Conservation (phyloP, 2,329 filamentous ascomycete species). For the Cladosporium cucumerinum region DNA sequence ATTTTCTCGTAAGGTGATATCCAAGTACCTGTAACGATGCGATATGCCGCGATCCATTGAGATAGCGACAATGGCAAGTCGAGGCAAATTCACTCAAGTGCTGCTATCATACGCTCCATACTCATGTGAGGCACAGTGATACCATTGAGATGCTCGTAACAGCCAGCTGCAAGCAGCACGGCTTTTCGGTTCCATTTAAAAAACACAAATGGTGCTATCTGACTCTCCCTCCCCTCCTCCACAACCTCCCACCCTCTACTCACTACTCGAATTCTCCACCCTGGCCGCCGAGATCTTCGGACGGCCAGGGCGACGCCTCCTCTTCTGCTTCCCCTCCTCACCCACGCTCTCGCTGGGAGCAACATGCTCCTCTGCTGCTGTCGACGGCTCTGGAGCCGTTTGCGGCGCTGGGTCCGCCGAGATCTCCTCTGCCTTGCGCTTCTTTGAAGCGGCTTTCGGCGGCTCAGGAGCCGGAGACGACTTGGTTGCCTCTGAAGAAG, state of each 20-base stretch:
- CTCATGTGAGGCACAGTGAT: background rate
- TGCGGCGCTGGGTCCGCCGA: background rate
- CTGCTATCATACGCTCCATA: background rate
- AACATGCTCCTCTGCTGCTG: background rate
- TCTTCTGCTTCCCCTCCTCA: background rate
- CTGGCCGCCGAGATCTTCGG: background rate
- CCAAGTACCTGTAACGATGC: background rate
- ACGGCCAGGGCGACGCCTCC: background rate
- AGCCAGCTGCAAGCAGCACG: background rate
- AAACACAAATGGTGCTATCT: background rate
- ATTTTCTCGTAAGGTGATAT: background rate
- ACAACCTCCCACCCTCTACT: background rate
- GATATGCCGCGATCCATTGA: background rate
- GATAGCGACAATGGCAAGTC: background rate
- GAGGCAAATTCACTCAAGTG: background rate
- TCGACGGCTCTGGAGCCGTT: background rate
- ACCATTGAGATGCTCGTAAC: background rate
- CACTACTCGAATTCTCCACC: slow-evolving; percentile 2
- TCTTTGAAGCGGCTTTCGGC: background rate
- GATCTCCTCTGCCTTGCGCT: slow-evolving; percentile 6
- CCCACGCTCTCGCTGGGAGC: background rate
- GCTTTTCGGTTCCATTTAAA: background rate
- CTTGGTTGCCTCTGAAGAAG: no score
- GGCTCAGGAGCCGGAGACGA: no score
- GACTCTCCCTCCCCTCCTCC: background rate